Percentiles rank a stretch among this genome's conserved stretches.
phyloP scores from a whole-genome alignment of 768 basidiomycete genomes.

The Macrolepiota fuliginosa region DNA sequence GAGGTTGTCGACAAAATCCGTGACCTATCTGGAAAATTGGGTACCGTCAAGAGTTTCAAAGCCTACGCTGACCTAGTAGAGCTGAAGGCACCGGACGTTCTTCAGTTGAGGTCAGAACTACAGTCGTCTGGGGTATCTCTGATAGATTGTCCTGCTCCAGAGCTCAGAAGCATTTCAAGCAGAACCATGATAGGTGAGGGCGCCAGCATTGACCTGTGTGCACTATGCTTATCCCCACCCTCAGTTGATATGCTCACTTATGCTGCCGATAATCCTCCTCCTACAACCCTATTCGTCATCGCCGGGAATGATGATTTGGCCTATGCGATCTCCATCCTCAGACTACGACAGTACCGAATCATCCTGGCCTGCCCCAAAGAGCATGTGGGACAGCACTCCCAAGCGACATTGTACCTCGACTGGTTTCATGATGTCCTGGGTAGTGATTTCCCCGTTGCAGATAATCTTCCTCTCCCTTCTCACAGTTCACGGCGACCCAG shows the following conservation, averaged over 20 bases:
- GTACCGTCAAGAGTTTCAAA: slow-evolving; percentile 11
- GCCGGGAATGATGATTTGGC: slow-evolving; percentile 43
- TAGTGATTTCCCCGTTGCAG: neutral
- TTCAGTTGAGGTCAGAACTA: slow-evolving; percentile 12
- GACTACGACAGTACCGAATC: slow-evolving; percentile 34
- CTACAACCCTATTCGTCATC: slow-evolving; percentile 45
- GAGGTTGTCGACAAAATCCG: slow-evolving; percentile 7
- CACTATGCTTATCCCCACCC: neutral
- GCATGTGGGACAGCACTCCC: slow-evolving; percentile 37
- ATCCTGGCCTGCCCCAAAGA: slow-evolving; percentile 39
- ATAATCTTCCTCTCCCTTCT: neutral
- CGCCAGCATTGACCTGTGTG: neutral
- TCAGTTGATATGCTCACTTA: slow-evolving; percentile 25
- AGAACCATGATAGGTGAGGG: slow-evolving; percentile 11
- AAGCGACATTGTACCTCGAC: slow-evolving; percentile 45
- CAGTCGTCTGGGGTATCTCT: slow-evolving; percentile 15
- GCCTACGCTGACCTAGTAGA: slow-evolving; percentile 10
- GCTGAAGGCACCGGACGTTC: neutral
- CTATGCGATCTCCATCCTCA: slow-evolving; percentile 40
- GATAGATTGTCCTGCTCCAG: slow-evolving; percentile 9
- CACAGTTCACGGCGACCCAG: neutral
- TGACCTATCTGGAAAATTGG: neutral
- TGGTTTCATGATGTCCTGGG: slow-evolving; percentile 42
- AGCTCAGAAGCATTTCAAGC: slow-evolving; percentile 7
- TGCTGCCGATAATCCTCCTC: slow-evolving; percentile 42